These are phyloP conservation scores for Ceratobasidium theobromae DNA, from an alignment of 1,284 basidiomycete species.

Conservation along the genomic window DNA sequence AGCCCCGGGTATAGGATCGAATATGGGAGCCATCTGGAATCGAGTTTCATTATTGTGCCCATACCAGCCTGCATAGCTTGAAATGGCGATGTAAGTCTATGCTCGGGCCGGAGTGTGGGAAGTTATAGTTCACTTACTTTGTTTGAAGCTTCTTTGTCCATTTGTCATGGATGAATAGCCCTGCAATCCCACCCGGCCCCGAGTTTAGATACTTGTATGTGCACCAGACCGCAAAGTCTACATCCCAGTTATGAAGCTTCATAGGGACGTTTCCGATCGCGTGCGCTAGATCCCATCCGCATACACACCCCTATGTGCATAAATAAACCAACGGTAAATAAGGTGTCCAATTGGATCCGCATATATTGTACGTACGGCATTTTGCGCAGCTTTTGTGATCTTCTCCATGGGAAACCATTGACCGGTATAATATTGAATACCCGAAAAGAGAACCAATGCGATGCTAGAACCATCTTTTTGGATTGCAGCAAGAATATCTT, in stretches of 20 bases:
- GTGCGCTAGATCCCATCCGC: conserved; percentile 97
- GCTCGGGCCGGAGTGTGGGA: neutral
- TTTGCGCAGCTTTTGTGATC: conserved; percentile 83
- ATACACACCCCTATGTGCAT: conserved; percentile 72
- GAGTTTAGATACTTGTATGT: conserved; percentile 98
- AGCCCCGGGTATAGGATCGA: conserved; percentile 84
- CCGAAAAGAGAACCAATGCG: conserved; percentile 86
- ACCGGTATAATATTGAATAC: conserved; percentile 97
- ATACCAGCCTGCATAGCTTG: conserved; percentile 95
- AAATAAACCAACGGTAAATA: conserved; percentile 3
- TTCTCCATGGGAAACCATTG: conserved; percentile 87
- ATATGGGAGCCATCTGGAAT: conserved; percentile 86
- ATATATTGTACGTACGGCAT: conserved; percentile 54
- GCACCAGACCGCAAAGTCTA: conserved; percentile 98
- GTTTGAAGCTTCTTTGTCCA: conserved; percentile 69
- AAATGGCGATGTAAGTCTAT: neutral
- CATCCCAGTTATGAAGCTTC: conserved; percentile 87
- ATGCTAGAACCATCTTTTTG: conserved; percentile 72
- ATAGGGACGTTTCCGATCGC: conserved; percentile 92
- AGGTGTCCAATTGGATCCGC: neutral
- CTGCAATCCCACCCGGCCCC: conserved; percentile 94
- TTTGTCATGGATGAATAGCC: conserved; percentile 83
- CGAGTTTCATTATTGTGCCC: conserved; percentile 86
- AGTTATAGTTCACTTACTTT: conserved; percentile 40
- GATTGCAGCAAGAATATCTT: conserved; percentile 84